These are phyloP conservation scores for Phytophthora cajani DNA, from an alignment of 352 stramenopile genomes.

Conservation along the genomic window DNA sequence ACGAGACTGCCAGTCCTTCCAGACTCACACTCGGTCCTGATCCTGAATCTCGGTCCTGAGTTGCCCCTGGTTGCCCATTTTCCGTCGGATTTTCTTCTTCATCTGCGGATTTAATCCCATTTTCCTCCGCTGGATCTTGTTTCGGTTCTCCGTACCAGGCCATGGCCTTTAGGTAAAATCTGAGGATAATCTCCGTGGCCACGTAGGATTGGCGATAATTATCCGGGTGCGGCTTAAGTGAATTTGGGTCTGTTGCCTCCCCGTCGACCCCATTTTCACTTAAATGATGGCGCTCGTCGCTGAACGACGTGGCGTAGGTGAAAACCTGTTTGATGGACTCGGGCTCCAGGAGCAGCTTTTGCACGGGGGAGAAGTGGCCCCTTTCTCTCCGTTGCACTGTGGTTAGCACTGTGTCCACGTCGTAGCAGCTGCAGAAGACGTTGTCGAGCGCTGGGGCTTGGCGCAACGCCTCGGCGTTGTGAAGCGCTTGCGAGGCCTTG, in stretches of 20 bases:
- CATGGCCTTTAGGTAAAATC: conserved; percentile 80
- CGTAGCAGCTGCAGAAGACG: conserved; percentile 82
- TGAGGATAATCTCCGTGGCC: conserved; percentile 76
- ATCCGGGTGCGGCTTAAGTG: conserved; percentile 35
- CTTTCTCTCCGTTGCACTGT: conserved; percentile 67
- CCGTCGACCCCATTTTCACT: conserved; percentile 3
- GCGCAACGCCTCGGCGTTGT: conserved; percentile 76
- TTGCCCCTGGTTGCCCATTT: not conserved
- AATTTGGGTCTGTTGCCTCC: conserved; percentile 26
- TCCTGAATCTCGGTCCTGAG: not conserved
- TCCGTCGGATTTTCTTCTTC: conserved; percentile 10
- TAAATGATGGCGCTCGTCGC: conserved; percentile 11
- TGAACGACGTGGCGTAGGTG: conserved; percentile 54
- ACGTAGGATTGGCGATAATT: conserved; percentile 64
- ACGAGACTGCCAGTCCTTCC: conserved; percentile 15
- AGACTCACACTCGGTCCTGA: conserved; percentile 2
- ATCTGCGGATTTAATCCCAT: conserved; percentile 4
- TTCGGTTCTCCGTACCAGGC: conserved; percentile 73
- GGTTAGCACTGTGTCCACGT: conserved; percentile 68
- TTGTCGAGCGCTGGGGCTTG: conserved; percentile 67
- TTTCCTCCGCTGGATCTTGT: conserved; percentile 5
- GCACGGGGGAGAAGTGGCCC: conserved; percentile 66
- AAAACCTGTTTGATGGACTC: conserved; percentile 73
- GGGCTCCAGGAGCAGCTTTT: conserved; percentile 67
- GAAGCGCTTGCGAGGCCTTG: conserved; percentile 70